phyloP scores from a whole-genome alignment of 78 protist species.

The Guillardia theta region DNA sequence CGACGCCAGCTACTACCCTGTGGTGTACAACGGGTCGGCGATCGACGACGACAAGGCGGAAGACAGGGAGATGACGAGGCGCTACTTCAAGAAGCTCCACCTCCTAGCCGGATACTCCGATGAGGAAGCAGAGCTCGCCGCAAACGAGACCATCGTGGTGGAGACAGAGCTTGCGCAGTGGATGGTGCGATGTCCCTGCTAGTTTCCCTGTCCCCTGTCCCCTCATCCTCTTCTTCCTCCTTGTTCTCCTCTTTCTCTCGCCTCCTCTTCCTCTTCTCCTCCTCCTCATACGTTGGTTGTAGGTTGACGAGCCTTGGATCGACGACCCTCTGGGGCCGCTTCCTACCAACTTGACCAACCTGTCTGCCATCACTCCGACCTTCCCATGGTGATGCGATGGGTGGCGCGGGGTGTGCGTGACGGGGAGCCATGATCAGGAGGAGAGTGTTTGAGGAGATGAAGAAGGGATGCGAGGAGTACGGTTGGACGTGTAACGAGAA shows the following conservation, averaged over 20 bases:
- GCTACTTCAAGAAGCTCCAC: background rate
- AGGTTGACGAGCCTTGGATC: background rate
- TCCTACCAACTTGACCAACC: background rate
- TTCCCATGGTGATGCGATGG: background rate
- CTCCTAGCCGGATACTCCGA: background rate
- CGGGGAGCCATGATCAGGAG: too few species aligned
- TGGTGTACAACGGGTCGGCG: background rate
- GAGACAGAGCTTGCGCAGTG: background rate
- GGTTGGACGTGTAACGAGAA: background rate
- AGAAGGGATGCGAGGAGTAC: background rate
- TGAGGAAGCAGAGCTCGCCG: background rate
- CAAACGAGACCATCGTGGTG: background rate
- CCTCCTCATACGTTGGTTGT: too few species aligned
- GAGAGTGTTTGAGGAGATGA: background rate
- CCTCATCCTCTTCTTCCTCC: too few species aligned
- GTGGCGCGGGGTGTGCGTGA: too few species aligned
- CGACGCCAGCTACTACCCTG: background rate
- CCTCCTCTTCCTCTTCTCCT: too few species aligned
- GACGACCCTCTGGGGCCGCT: background rate
- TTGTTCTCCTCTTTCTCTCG: too few species aligned
- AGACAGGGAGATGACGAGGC: background rate
- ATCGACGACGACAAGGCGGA: background rate
- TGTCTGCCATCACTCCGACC: background rate
- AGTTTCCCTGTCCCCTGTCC: too few species aligned
- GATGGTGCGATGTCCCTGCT: too few species aligned